A percentile compares a stretch with the other conserved stretches of the same genome.
Evolutionary conservation across 768 basidiomycete genomes (phyloP).

Genomic region (Dacryopinax primogenitus): DNA sequence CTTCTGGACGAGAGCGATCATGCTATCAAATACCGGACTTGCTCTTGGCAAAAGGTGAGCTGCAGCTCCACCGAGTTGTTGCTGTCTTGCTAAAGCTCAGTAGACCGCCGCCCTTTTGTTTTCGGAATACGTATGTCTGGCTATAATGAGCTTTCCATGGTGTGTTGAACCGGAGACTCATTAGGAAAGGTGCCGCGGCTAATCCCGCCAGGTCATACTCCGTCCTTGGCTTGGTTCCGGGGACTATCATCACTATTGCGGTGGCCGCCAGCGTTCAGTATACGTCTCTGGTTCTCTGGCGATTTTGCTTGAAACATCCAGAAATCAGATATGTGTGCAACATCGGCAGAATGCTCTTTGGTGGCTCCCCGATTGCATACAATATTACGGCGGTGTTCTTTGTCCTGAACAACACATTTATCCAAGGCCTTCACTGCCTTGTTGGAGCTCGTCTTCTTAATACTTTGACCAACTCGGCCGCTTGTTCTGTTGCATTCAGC

Average conservation of each 20-base stretch:
- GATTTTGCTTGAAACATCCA: conserved; percentile 38
- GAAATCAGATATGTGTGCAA: conserved; percentile 41
- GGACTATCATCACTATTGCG: conserved; percentile 32
- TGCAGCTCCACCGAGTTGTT: neutral
- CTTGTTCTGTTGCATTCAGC: conserved; percentile 33
- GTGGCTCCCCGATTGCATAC: conserved; percentile 37
- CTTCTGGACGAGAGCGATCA: conserved; percentile 22
- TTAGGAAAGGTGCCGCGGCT: no score
- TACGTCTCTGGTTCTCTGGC: conserved; percentile 39
- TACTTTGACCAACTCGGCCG: conserved; percentile 33
- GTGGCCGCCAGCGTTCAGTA: conserved; percentile 33
- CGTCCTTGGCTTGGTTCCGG: conserved; percentile 35
- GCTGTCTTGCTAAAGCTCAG: neutral
- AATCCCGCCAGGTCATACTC: conserved; percentile 26
- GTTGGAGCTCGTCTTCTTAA: conserved; percentile 38
- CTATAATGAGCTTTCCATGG: conserved; percentile 33
- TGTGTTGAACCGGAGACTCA: conserved; percentile 22
- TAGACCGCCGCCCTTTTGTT: conserved; percentile 37
- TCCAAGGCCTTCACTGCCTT: conserved; percentile 39
- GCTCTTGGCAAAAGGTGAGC: conserved; percentile 39
- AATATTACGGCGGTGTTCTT: conserved; percentile 41
- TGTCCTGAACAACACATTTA: conserved; percentile 44
- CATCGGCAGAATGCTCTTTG: conserved; percentile 37
- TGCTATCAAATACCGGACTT: conserved; percentile 32
- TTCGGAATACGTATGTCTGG: conserved; percentile 37